These are phyloP conservation scores for Guyanaporus albipodus DNA, from an alignment of 768 basidiomycete genomes.

Conservation along the genomic window DNA sequence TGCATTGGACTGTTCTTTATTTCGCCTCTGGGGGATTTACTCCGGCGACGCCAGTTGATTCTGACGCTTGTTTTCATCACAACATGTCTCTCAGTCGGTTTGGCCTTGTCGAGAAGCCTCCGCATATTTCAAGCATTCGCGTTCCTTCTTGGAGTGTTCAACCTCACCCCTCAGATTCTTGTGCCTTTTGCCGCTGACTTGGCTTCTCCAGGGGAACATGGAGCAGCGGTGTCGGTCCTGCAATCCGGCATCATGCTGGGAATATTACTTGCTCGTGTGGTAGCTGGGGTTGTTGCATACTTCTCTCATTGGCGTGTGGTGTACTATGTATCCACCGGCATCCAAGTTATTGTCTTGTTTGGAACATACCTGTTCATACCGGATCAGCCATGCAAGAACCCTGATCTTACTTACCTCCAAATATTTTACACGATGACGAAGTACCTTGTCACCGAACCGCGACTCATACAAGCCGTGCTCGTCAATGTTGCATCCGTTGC, in stretches of 20 bases:
- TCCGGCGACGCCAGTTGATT: slow-evolving; percentile 41
- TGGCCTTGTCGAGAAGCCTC: slow-evolving; percentile 34
- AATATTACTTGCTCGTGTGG: slow-evolving; percentile 28
- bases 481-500: slow-evolving; percentile 23
- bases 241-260: slow-evolving; percentile 25
- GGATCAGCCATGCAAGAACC: slow-evolving; percentile 38
- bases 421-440: slow-evolving; percentile 38
- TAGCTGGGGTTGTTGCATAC: slow-evolving; percentile 37
- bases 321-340: slow-evolving; percentile 39
- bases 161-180: slow-evolving; percentile 36
- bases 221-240: slow-evolving; percentile 28
- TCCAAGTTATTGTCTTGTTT: slow-evolving; percentile 26
- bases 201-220: slow-evolving; percentile 28
- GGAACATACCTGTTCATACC: slow-evolving; percentile 35
- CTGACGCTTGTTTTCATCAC: slow-evolving; percentile 33
- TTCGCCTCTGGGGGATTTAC: slow-evolving; percentile 42
- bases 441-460: slow-evolving; percentile 38
- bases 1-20: slow-evolving; percentile 38
- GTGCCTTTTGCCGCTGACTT: slow-evolving; percentile 45
- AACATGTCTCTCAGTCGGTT: slow-evolving; percentile 35
- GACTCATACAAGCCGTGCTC: slow-evolving; percentile 32
- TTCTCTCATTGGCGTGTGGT: slow-evolving; percentile 39
- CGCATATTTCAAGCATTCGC: slow-evolving; percentile 32
- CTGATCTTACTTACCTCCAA: slow-evolving; percentile 32
- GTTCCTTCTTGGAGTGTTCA: slow-evolving; percentile 37